These are phyloP conservation scores for Sporothrix protearum DNA, from an alignment of 2,329 filamentous ascomycete genomes.

Conservation along the genomic window DNA sequence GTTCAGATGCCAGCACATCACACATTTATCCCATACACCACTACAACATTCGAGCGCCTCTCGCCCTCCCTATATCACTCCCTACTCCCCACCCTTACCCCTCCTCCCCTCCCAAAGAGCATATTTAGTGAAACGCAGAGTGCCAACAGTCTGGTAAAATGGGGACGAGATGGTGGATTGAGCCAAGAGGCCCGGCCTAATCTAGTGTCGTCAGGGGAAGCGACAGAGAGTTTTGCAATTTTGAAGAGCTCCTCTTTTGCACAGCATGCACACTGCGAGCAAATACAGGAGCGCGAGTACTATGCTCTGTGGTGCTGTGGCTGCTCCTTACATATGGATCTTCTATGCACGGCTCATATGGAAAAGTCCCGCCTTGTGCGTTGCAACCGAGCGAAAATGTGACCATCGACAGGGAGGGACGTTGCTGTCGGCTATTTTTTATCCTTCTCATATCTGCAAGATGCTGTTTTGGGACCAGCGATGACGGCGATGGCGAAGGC, in stretches of 20 bases:
- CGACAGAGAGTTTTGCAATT: background rate
- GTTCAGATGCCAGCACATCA: background rate
- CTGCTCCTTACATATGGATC: background rate
- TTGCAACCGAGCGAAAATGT: background rate
- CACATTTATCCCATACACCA: background rate
- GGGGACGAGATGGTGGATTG: conserved; percentile 7
- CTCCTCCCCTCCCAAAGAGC: background rate
- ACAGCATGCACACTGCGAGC: background rate
- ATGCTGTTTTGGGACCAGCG: background rate
- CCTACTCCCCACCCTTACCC: background rate
- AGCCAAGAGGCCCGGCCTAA: background rate
- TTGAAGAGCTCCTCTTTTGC: background rate
- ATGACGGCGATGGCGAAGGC: background rate
- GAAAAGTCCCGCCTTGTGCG: background rate
- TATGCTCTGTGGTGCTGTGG: background rate
- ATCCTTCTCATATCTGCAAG: conserved; percentile 2
- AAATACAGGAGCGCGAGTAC: background rate
- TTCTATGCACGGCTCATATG: background rate
- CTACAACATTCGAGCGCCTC: background rate
- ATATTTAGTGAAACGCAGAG: conserved; percentile 21
- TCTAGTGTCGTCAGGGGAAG: background rate
- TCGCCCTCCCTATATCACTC: background rate
- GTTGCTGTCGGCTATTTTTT: background rate
- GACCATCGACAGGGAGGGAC: background rate
- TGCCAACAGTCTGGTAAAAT: conserved; percentile 22